These are phyloP conservation scores for Monosporascus sp. DNA, from an alignment of 2,329 filamentous ascomycete genomes.

Conservation along the genomic window DNA sequence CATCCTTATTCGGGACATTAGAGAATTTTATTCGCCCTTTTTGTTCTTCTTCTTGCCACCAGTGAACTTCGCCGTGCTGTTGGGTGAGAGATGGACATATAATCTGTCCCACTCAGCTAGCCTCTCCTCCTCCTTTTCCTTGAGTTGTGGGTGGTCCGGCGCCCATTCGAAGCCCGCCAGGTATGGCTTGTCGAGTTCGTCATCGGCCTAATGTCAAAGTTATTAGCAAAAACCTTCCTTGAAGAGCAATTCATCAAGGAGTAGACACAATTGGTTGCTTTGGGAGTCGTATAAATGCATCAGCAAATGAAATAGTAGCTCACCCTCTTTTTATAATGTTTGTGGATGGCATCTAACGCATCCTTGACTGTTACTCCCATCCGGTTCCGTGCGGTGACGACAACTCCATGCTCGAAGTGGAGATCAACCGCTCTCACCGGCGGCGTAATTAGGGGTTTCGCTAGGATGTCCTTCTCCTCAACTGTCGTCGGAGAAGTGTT, in stretches of 20 bases:
- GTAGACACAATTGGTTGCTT: no score
- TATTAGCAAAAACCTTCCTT: no score
- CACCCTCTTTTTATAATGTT: slow-evolving; percentile 96
- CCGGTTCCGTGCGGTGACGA: slow-evolving; percentile 84
- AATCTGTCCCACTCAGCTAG: slow-evolving; percentile 86
- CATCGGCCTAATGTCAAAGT: slow-evolving; percentile 62
- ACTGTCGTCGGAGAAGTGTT: slow-evolving; percentile 76
- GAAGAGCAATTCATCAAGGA: no score
- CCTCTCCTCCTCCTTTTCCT: slow-evolving; percentile 45
- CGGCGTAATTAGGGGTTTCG: slow-evolving; percentile 72
- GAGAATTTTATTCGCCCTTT: slow-evolving; percentile 33
- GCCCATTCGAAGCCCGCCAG: slow-evolving; percentile 93
- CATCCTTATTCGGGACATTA: not conserved
- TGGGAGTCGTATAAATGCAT: no score
- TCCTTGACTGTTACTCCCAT: slow-evolving; percentile 98
- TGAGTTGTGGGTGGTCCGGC: slow-evolving; percentile 11
- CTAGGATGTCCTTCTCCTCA: slow-evolving; percentile 81
- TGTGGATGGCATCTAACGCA: slow-evolving; percentile 90
- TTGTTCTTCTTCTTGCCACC: slow-evolving; percentile 59
- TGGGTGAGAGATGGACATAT: slow-evolving; percentile 72
- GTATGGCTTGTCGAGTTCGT: slow-evolving; percentile 83
- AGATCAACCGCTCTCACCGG: slow-evolving; percentile 94
- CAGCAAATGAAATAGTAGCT: no score
- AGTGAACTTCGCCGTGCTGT: slow-evolving; percentile 32
- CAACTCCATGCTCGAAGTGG: no score